phyloP scores from a whole-genome alignment of 805 yeast genomes.

The Candida fluviatilis region DNA sequence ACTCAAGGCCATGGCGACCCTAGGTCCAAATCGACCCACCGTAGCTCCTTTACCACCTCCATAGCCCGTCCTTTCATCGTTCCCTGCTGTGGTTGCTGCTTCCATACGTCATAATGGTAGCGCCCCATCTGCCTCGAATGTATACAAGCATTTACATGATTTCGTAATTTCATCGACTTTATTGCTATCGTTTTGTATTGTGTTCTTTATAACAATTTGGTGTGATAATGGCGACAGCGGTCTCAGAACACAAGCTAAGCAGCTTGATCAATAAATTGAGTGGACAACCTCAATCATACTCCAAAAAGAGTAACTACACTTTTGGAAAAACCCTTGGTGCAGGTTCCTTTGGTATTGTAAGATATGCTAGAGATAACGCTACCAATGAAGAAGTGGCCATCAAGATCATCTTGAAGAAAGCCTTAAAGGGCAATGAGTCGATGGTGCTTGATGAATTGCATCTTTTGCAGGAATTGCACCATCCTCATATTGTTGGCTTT shows the following conservation, averaged over 20 bases:
- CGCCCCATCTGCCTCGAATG: no score
- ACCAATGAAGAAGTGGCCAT: slow-evolving; percentile 76
- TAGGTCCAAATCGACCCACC: no score
- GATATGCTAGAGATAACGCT: slow-evolving; percentile 57
- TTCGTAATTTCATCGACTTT: no score
- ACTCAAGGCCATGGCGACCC: no score
- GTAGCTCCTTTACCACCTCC: no score
- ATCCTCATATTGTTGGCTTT: slow-evolving; percentile 86
- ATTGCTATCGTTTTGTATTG: no score
- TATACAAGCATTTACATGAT: no score
- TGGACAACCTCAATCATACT: slow-evolving; percentile 70
- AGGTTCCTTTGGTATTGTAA: slow-evolving; percentile 90
- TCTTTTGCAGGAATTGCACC: slow-evolving; percentile 62
- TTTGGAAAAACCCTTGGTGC: slow-evolving; percentile 89
- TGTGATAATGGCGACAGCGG: slow-evolving; percentile 1
- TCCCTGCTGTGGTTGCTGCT: no score
- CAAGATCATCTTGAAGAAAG: slow-evolving; percentile 82
- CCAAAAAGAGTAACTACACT: slow-evolving; percentile 63
- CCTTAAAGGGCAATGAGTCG: slow-evolving; percentile 72
- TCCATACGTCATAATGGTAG: no score
- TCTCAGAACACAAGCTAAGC: slow-evolving; percentile 18
- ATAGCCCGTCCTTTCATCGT: no score
- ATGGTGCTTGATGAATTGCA: slow-evolving; percentile 76
- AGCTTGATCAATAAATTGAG: slow-evolving; percentile 50
- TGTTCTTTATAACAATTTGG: not conserved